Evolutionary conservation across 768 basidiomycete species (phyloP).

Genomic region (Auricularia cornea): DNA sequence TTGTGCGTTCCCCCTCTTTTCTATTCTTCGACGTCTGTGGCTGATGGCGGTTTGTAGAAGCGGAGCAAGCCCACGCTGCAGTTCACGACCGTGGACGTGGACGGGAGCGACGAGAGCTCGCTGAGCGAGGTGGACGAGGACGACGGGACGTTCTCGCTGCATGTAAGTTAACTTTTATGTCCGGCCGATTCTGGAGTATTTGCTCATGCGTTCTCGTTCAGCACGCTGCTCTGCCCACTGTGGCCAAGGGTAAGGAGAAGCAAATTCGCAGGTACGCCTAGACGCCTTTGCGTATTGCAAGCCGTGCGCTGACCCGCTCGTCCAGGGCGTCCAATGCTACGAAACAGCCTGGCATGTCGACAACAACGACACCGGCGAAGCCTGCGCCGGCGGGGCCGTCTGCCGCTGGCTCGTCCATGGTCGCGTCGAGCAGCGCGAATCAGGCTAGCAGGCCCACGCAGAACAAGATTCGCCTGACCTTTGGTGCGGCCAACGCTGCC

Average conservation of each 20-base stretch:
- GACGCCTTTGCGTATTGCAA: background rate
- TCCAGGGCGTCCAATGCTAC: background rate
- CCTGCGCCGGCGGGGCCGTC: too few species aligned
- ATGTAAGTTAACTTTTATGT: background rate
- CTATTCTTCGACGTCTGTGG: background rate
- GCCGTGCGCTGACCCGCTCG: background rate
- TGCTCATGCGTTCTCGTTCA: too few species aligned
- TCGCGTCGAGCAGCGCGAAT: too few species aligned
- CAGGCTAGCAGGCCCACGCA: too few species aligned
- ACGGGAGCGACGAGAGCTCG: background rate
- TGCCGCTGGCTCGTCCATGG: too few species aligned
- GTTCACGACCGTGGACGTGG: background rate
- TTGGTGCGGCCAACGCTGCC: too few species aligned
- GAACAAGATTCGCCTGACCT: too few species aligned
- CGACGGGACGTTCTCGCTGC: background rate
- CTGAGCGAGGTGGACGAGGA: background rate
- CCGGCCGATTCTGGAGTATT: too few species aligned
- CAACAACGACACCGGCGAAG: background rate
- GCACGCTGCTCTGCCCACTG: background rate
- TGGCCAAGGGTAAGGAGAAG: background rate
- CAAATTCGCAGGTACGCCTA: background rate
- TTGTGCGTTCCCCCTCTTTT: background rate
- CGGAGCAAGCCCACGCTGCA: background rate
- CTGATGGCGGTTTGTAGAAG: background rate
- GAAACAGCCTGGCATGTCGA: background rate